phyloP scores from a whole-genome alignment of 495 filamentous ascomycete species.

The Penicillium egyptiacum region DNA sequence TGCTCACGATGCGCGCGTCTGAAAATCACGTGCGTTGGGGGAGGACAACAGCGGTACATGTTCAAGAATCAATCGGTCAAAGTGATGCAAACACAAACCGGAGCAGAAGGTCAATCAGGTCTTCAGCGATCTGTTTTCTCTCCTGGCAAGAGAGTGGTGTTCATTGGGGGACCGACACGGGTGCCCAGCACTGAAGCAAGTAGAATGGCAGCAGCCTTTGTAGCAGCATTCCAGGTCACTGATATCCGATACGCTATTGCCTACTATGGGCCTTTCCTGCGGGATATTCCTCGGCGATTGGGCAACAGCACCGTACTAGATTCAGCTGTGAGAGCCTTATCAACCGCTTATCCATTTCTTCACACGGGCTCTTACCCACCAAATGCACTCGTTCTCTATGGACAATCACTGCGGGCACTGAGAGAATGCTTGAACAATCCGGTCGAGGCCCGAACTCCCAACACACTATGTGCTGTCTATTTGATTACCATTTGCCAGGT shows the following conservation, averaged over 20 bases:
- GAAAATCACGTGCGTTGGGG: slow-evolving; percentile 41
- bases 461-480: slow-evolving; percentile 45
- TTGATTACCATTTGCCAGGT: slow-evolving; percentile 46
- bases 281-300: slow-evolving; percentile 34
- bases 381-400: slow-evolving; percentile 27
- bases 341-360: slow-evolving; percentile 28
- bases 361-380: slow-evolving; percentile 18
- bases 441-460: slow-evolving; percentile 26
- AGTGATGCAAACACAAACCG: neutral
- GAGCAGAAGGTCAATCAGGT: neutral
- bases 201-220: slow-evolving; percentile 23
- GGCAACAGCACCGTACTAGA: slow-evolving; percentile 39
- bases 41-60: slow-evolving; percentile 44
- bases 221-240: slow-evolving; percentile 25
- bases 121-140: neutral
- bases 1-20: slow-evolving; percentile 44
- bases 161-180: slow-evolving; percentile 1
- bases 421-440: slow-evolving; percentile 35
- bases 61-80: slow-evolving; percentile 30
- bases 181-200: slow-evolving; percentile 13
- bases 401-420: slow-evolving; percentile 32
- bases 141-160: neutral
- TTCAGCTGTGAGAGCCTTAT: slow-evolving; percentile 33
- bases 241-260: slow-evolving; percentile 38
- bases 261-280: slow-evolving; percentile 38